Percentiles rank a stretch among this genome's conserved stretches.
phyloP scores from a whole-genome alignment of 2,329 filamentous ascomycete species.

The Alternaria gansuensis region DNA sequence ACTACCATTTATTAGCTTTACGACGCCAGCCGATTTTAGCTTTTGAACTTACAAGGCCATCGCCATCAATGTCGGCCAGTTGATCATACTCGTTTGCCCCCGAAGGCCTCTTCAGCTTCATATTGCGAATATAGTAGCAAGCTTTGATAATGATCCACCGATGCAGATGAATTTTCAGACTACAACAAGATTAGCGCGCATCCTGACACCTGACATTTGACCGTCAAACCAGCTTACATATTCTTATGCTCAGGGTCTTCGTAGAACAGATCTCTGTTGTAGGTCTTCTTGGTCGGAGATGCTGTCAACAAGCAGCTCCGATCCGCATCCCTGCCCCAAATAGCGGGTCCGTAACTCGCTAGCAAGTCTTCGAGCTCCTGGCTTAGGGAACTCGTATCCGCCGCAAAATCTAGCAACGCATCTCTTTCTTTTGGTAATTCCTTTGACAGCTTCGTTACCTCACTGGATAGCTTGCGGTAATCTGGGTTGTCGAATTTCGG shows the following conservation, averaged over 20 bases:
- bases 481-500: slow-evolving; percentile 53
- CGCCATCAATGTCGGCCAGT: slow-evolving; percentile 44
- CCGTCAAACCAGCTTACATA: slow-evolving; percentile 36
- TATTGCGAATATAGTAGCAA: slow-evolving; percentile 51
- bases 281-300: slow-evolving; percentile 48
- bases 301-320: slow-evolving; percentile 46
- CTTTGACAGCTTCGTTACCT: slow-evolving; percentile 49
- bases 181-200: slow-evolving; percentile 26
- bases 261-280: slow-evolving; percentile 46
- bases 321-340: slow-evolving; percentile 49
- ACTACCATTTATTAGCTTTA: slow-evolving; percentile 36
- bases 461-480: slow-evolving; percentile 49
- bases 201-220: slow-evolving; percentile 13
- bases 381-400: slow-evolving; percentile 44
- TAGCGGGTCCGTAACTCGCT: slow-evolving; percentile 43
- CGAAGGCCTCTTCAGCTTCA: slow-evolving; percentile 49
- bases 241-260: slow-evolving; percentile 47
- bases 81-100: slow-evolving; percentile 44
- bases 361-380: slow-evolving; percentile 48
- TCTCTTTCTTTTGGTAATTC: slow-evolving; percentile 51
- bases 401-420: slow-evolving; percentile 50
- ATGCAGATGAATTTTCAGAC: slow-evolving; percentile 50
- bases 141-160: slow-evolving; percentile 54
- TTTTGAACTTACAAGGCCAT: slow-evolving; percentile 30
- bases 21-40: background rate